Evolutionary conservation across 371 early-diverging fungal species (phyloP), one percentile per base, ranked within the genome.

Genomic region (Mucor saturninus): DNA sequence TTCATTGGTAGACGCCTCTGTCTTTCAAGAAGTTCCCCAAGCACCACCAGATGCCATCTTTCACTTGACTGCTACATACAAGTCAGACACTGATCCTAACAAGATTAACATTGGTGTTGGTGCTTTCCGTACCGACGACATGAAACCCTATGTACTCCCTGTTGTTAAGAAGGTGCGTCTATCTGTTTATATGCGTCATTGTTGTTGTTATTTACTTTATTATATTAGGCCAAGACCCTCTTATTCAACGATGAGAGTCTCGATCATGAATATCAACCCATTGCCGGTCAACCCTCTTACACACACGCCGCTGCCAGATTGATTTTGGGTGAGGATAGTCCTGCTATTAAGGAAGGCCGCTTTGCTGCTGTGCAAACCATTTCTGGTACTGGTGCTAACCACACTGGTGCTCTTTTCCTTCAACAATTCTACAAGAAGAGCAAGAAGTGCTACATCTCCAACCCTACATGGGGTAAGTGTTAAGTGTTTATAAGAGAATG

Each of bases 21-120:
- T 85, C 59, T 95, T 95, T 70, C 69, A 81, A 39, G 54, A 73
- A 11, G 86, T 91, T 4, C 85, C 89, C 21, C 77, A 83, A 61
- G 92, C 95, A 4, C 95, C 96, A 21, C 88, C 94, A 42, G 98
- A 98, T 79, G 85, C 91, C 56, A 98, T 97, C 70, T 93, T 98
- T 71, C 78, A 92, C 68, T 77, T 98, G 28, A 90, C 91, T 28
- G 92, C 90, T 30, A 72, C 84, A 32, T 95, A 89, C 83, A 89
- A 89, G 69, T 91, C 92, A 31, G 97, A 97, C 69, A 76, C 85
- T 2, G 72, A 84, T 69, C 82, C 87, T 28, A 67, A 84, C 30
- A 98, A 97, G 79, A 89, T 98, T 54, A 95, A 96, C 68, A 79
- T 98, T n/a, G 95, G 97, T 73, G 93, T 98, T 6, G 98, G 98